These are phyloP conservation scores for Vitis labrusca DNA, from an alignment of 164 flowering plant species.

Conservation along the genomic window DNA sequence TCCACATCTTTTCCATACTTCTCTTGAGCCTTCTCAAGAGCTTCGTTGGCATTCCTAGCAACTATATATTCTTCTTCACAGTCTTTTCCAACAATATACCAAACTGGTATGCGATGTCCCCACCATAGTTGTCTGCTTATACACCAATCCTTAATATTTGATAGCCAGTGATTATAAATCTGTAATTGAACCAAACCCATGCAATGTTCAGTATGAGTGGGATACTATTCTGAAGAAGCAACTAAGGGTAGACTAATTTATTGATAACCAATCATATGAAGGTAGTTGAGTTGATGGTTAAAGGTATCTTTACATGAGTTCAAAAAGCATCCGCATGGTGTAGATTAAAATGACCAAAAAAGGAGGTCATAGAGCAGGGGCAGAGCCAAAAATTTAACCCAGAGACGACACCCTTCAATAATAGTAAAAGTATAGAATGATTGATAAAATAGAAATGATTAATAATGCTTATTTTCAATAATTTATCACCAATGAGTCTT, in stretches of 20 bases:
- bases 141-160: slow-evolving; percentile 92
- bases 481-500: no score
- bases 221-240: no score
- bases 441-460: no score
- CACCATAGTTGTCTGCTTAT: slow-evolving; percentile 99
- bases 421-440: no score
- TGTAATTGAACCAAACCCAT: slow-evolving; percentile 24
- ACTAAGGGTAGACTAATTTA: background rate
- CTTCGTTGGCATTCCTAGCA: slow-evolving; percentile 73
- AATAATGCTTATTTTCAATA: no score
- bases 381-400: no score
- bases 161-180: slow-evolving; percentile 93
- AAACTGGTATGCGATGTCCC: slow-evolving; percentile 98
- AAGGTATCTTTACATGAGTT: background rate
- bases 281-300: background rate
- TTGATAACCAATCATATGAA: background rate
- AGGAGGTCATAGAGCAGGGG: background rate
- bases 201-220: background rate
- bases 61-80: slow-evolving; percentile 88
- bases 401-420: no score
- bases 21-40: slow-evolving; percentile 65
- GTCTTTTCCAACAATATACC: slow-evolving; percentile 86
- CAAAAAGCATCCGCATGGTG: background rate
- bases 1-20: slow-evolving; percentile 79
- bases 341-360: background rate